Base-by-base conservation (phyloP, 2,329 filamentous ascomycete genomes). In the Colletotrichum australisinense region DNA sequence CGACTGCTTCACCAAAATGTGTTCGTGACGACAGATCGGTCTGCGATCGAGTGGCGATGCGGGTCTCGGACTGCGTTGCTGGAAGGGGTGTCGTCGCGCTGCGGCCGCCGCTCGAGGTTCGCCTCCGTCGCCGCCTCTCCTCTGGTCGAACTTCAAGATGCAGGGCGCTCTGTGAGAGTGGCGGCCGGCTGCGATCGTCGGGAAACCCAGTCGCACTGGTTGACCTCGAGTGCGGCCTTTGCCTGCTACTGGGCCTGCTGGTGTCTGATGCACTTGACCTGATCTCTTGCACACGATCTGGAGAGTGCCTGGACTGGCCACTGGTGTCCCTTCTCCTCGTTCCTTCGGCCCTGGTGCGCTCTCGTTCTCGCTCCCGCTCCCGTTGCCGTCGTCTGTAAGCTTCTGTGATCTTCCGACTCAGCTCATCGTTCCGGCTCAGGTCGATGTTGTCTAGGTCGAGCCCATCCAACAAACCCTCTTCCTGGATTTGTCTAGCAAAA, bases 361-460 rank as follows among this genome's bases (percentile, higher is more conserved):
- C 91, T 56, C 88, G 89, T 79, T 92, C 91, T 56, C 88, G 89
- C 79, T 92, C 91, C 56, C 88, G 89, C 79, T 92, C 91, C 56
- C 88, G 89, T 79, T 97, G 94, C 35, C 94, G 88, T 74, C 94
- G 89, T 71, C 94, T 88, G 79, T 97, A 98, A 2, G 95, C 95
- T 78, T 97, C 94, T 2, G 95, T 95, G 77, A 98, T 98, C 72
- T 93, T 92, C 78, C 96, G 93, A 76, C 94, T 97, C 19, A 98
- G 90, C 78, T 97, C 94, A 78, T 98, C 95, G 79, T 98, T 95
- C 78, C 95, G 94, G 62, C 87, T 90, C 19, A 95, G 88, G 75
- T 96, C 95, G 67, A 98, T 91, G 75, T 95, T 95, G 78, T 97
- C 94, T 68, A 98, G 85, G 79, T 98, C 95, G 59, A 98, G 91